Conservation (phyloP, 257 asterid species). For the Nicotiana undulata region DNA sequence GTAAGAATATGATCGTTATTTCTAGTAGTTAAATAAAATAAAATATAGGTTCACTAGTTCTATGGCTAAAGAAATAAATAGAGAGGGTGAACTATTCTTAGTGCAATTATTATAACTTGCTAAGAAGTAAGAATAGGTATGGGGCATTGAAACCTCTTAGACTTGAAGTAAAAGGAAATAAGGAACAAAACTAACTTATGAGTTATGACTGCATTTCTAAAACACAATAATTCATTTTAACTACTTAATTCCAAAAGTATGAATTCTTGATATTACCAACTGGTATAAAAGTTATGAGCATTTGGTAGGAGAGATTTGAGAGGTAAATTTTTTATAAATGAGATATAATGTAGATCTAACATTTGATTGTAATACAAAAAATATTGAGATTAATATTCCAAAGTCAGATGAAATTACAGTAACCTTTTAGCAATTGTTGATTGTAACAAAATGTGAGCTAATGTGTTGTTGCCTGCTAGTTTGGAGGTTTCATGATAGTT, state of each 20-base stretch:
- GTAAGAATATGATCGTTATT: neutral
- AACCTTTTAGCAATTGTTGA: neutral
- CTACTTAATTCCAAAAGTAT: neutral
- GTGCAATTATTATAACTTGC: neutral
- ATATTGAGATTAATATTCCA: neutral
- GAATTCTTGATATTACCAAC: neutral
- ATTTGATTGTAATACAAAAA: neutral
- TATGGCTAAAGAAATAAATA: neutral
- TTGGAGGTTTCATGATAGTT: neutral
- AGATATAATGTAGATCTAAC: neutral
- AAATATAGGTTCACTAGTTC: neutral
- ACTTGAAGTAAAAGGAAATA: constrained; percentile 6
- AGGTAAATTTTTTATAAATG: no score
- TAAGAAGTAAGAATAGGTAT: neutral
- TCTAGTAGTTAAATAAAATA: neutral
- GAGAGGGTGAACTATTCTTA: neutral
- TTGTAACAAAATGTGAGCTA: neutral
- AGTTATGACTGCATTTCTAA: neutral
- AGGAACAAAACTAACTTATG: constrained; percentile 4
- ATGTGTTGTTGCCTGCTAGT: neutral
- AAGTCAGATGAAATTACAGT: neutral
- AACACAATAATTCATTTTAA: neutral
- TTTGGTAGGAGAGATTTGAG: neutral
- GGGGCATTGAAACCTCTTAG: neutral
- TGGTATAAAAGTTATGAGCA: neutral